Percentiles rank a stretch among this genome's conserved stretches.
Evolutionary conservation across 1,139 yeast genomes (phyloP).

Genomic region (Zygoascus meyerae): DNA sequence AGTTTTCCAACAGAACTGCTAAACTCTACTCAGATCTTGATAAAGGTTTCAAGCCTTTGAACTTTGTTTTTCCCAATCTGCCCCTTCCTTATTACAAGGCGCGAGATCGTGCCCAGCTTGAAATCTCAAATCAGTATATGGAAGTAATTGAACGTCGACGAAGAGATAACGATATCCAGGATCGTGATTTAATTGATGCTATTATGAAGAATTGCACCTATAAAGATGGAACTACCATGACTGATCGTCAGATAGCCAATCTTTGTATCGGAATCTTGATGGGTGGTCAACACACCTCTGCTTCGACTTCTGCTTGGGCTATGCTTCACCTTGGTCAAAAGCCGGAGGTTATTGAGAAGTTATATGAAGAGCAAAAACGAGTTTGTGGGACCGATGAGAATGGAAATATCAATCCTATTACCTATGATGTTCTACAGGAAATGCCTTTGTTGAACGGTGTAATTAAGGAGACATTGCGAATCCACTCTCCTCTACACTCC

Average conservation of each 20-base stretch:
- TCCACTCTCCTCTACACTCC: conserved; percentile 95
- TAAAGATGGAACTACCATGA: conserved; percentile 90
- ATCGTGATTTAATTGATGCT: conserved; percentile 85
- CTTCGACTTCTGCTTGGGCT: conserved; percentile 94
- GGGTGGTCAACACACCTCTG: conserved; percentile 99
- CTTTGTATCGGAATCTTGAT: conserved; percentile 89
- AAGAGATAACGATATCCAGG: conserved; percentile 60
- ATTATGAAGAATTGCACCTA: conserved; percentile 77
- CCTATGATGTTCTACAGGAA: conserved; percentile 76
- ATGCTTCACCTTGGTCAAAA: conserved; percentile 82
- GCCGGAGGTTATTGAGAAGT: conserved; percentile 76
- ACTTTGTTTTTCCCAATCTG: conserved; percentile 89
- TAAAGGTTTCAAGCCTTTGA: conserved; percentile 93
- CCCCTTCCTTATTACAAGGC: conserved; percentile 81
- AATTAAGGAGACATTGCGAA: conserved; percentile 87
- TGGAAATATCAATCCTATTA: conserved; percentile 41
- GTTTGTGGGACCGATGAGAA: conserved; percentile 49
- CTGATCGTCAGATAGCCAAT: conserved; percentile 92
- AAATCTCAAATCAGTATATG: conserved; percentile 75
- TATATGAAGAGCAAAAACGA: conserved; percentile 64
- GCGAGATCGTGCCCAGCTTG: conserved; percentile 84
- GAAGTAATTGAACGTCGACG: conserved; percentile 72
- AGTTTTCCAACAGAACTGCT: conserved; percentile 80
- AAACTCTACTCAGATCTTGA: conserved; percentile 83
- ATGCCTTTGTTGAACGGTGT: conserved; percentile 76